Conservation (phyloP, 495 filamentous ascomycete genomes). For the Bacidia rubella region DNA sequence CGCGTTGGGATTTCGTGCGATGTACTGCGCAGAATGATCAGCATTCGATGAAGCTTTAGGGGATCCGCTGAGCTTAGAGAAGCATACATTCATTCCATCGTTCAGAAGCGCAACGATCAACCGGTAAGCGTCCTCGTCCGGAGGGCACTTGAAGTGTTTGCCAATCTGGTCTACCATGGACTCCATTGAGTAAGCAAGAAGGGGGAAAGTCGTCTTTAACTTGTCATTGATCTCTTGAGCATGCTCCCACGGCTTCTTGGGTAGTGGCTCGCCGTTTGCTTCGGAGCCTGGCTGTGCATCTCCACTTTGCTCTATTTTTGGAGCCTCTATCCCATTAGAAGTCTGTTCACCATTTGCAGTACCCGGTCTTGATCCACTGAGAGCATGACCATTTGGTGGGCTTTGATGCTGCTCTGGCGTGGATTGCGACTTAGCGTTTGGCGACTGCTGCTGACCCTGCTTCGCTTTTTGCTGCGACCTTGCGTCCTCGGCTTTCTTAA, state of each 20-base stretch:
- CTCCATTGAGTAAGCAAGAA: slow-evolving; percentile 95
- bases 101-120: slow-evolving; percentile 95
- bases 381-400: slow-evolving; percentile 23
- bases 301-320: slow-evolving; percentile 29
- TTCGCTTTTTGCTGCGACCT: slow-evolving; percentile 53
- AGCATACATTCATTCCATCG: slow-evolving; percentile 53
- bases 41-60: not conserved
- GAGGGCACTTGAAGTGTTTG: slow-evolving; percentile 97
- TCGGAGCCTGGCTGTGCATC: slow-evolving; percentile 18
- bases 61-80: not conserved
- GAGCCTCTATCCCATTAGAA: slow-evolving; percentile 20
- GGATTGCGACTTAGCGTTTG: slow-evolving; percentile 31
- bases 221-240: slow-evolving; percentile 88
- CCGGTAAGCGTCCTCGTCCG: slow-evolving; percentile 94
- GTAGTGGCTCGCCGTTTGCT: slow-evolving; percentile 22
- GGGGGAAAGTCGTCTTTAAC: slow-evolving; percentile 89
- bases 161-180: slow-evolving; percentile 98
- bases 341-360: slow-evolving; percentile 37
- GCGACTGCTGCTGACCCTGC: slow-evolving; percentile 30
- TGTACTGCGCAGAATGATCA: slow-evolving; percentile 39
- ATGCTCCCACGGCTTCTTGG: slow-evolving; percentile 85
- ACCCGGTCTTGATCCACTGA: slow-evolving; percentile 30
- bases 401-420: slow-evolving; percentile 21
- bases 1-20: slow-evolving; percentile 68
- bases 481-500: slow-evolving; percentile 75